Evolutionary conservation across 148 eudicot genomes (phyloP), one percentile per base, ranked within the genome.

Genomic region (Fagopyrum esculentum): DNA sequence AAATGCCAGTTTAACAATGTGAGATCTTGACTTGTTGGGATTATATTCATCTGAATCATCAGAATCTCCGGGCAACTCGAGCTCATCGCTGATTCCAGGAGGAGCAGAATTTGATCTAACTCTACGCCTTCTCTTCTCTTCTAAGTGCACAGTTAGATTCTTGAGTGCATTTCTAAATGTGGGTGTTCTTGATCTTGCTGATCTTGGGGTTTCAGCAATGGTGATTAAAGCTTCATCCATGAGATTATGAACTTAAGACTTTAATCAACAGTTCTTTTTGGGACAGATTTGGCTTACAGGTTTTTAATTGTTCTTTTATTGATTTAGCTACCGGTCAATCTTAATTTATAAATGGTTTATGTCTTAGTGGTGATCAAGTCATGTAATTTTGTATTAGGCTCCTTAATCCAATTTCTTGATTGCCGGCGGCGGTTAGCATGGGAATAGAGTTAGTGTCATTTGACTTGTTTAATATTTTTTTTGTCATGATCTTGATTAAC

Each of bases 1-100:
- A 8, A 79, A 77, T 6, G 89, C 89, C 26, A 84, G 78, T 57
- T 57, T 73, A 52, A 86, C 83, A 7, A 88, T 72, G 15, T 30
- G 30, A 6, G 86, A 83, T 19, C 51, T 71, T 6, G 84, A 76
- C 56, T 77, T 30, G 60, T 73, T 84, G 49, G 64, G 51, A 5
- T 17, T 46, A 6, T 0, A 1, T 0, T 66, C 71, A 17, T 43
- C 71, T 1, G 71, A 66, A 46, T 66, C 71, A 0, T 45, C 40
- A n/a, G 47, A 40, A 6, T 43, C 71, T 0, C 15, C 46, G 1
- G 3, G 71, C 45, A 45, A 9, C 8, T 40, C 46, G 47, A 46
- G 71, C 19, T 40, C 71, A 46, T 66, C 71, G 71, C 46, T 66
- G 17, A 66, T 6, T 1, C 35, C 9, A 4, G 74, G 74, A 46